Base-by-base conservation (phyloP, 2,329 filamentous ascomycete species). In the Camptophora hylomeconis region DNA sequence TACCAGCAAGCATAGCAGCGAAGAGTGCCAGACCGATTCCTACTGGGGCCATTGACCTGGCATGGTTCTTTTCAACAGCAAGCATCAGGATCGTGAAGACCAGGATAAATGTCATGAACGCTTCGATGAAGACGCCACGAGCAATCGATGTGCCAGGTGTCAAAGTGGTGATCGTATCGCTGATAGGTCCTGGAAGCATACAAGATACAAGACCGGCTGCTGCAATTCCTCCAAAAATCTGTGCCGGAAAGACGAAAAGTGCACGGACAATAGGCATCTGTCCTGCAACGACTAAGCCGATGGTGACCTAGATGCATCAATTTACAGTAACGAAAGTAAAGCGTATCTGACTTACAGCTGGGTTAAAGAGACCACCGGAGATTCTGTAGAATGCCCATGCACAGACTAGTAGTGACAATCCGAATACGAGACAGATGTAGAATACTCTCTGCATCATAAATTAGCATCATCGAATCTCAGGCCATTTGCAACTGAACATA, bases 21-120 rank as follows among this genome's bases (percentile, higher is more conserved):
- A 84, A 82, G 31, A 83, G 62, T 0, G 76, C 61, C 2, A 81
- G 52, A 1, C 80, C 80, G 41, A 84, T 80, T 7, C 73, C 75
- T 3, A 83, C 56, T 0, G 79, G 78, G 0, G 78, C 78, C 2
- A 82, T 54, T 46, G 66, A 80, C 0, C 77, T 83, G 3, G 72
- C 69, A 20, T 72, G 70, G 49, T 82, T 76, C 54, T 84, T 81
- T 48, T 81, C 75, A 3, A 72, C 69, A 0, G 76, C 76, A 22
- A 81, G 60, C 67, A 81, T 76, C 47, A 74, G 68, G 17, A 79
- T 67, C 4, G 72, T 66, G 28, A 79, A 58, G 5, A 77, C 65
- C 8, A 80, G 57, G 44, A 75, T 62, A 0, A 67, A 55, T 0
- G 75, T 79, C 18, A 76, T 57, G 44, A 78, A 73, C 56, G 73